Evolutionary conservation across 495 filamentous ascomycete genomes (phyloP).

Genomic region (Penicillium longicatenatum): DNA sequence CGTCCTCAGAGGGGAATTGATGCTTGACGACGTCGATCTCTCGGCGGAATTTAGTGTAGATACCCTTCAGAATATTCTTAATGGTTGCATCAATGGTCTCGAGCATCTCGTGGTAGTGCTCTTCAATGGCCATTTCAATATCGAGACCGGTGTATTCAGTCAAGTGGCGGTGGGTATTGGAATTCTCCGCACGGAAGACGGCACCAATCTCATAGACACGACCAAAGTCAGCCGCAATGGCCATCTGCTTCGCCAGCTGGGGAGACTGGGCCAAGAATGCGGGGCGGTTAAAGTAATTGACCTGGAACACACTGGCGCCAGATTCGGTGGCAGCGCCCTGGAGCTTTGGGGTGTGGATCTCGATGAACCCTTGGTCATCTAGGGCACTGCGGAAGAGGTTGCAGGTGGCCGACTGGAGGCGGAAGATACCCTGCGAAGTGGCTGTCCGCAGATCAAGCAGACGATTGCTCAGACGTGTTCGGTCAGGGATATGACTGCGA

Average conservation of each 20-base stretch:
- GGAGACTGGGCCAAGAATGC: constrained; percentile 89
- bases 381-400: constrained; percentile 78
- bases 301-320: constrained; percentile 85
- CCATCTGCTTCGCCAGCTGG: constrained; percentile 93
- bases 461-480: constrained; percentile 78
- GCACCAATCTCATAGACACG: constrained; percentile 87
- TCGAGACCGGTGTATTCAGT: constrained; percentile 96
- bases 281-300: constrained; percentile 80
- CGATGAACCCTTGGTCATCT: constrained; percentile 70
- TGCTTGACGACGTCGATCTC: constrained; percentile 68
- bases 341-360: constrained; percentile 86
- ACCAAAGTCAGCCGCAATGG: constrained; percentile 84
- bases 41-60: constrained; percentile 64
- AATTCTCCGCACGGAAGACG: constrained; percentile 93
- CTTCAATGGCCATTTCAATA: constrained; percentile 92
- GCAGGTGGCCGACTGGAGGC: constrained; percentile 70
- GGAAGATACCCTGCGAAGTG: constrained; percentile 85
- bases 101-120: constrained; percentile 84
- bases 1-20: constrained; percentile 66
- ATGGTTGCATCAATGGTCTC: constrained; percentile 75
- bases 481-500: constrained; percentile 62
- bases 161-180: constrained; percentile 91
- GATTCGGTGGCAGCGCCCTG: constrained; percentile 90
- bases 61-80: constrained; percentile 76
- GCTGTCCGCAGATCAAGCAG: constrained; percentile 85